Evolutionary conservation across 2,329 filamentous ascomycete genomes (phyloP), one percentile per base, ranked within the genome.

Genomic region (Colletotrichum orbiculare): DNA sequence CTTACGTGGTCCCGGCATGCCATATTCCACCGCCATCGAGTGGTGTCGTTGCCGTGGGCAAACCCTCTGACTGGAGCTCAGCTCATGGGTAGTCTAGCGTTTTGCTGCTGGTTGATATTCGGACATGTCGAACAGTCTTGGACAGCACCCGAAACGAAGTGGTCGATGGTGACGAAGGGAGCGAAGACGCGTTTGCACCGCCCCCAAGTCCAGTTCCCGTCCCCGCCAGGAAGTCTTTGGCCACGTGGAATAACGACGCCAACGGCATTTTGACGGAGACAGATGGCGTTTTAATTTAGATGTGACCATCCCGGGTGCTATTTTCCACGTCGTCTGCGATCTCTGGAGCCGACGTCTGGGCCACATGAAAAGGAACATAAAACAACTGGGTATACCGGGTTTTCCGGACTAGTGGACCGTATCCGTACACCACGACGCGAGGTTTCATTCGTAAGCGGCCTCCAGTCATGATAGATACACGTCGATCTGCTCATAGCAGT

Each of bases 21-120:
- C 56, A 60, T 64, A 35, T 39, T 13, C 47, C 49, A 41, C 45
- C 43, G 13, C 46, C 12, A 58, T 64, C 61, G 43, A 47, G 49
- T 38, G 43, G 48, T 54, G 33, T 43, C 39, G 41, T 34, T 25
- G 11, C 37, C 25, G 52, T 33, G 52, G 25, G 12, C 13, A 33
- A 50, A 42, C 43, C 52, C 42, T 53, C n/a, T 10, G 33, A 50
- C 4, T 25, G 4, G 25, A 25, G 25, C 25, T 25, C 25, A 25
- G 17, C 25, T 25, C 25, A 25, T 25, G 25, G 25, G 25, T 25
- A 34, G 39, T 45, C 2, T 33, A 41, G 33, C 17, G 25, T 25
- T 37, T 45, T 25, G 54, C 10, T 37, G 54, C 35, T 41, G 15
- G 15, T 17, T 48, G 6, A 50, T 37, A 33, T 50, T 42, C 38